Evolutionary conservation across 805 yeast species (phyloP), one percentile per base, ranked within the genome.

Genomic region (Yarrowia sp.): DNA sequence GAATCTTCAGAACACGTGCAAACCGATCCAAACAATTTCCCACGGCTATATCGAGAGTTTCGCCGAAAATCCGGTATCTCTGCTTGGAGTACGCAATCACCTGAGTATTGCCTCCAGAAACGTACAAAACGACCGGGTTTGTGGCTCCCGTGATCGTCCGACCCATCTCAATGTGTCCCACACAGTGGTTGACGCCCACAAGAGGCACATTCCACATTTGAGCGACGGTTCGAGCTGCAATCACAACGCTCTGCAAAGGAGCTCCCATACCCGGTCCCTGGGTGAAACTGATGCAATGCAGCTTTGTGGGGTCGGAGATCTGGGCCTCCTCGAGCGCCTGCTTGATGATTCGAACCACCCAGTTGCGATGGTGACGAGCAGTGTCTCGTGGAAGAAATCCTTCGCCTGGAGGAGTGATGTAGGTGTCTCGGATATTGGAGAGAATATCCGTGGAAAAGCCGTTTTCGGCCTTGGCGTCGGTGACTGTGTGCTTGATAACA

Each of bases 221-320:
- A 9, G 92, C 82, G 46, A 93, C 79, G 0, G 97, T 88, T 75
- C 99, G 82, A 0, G 99, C 98, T 0, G 97, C 96, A 61, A 95
- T 83, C 2, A 89, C 98, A 48, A 92, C 97, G 69, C 94, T 87
- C 74, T 95, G 97, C 67, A 95, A 80, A 0, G 99, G 99, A 0
- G 98, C 98, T 2, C 99, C 99, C 98, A 95, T 95, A 0, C 99
- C 99, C 0, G 99, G 99, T 5, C 99, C 99, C 78, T 90, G 96
- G 1, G 99, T 95, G 77, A 95, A 95, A 77, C 97, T 92, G 61
- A 95, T 90, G 71, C 83, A 81, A 70, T 80, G 82, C 40, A 81
- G 72, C 9, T 80, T 81, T 2, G 65, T 64, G 63, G 90, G 88
- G 78, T 90, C 93, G 7, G 89, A 75, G 56, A 90, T 90, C 19